A percentile compares a stretch with the other conserved stretches of the same genome.
phyloP scores from a whole-genome alignment of 768 basidiomycete genomes.

The Lactarius pseudohatsudake region DNA sequence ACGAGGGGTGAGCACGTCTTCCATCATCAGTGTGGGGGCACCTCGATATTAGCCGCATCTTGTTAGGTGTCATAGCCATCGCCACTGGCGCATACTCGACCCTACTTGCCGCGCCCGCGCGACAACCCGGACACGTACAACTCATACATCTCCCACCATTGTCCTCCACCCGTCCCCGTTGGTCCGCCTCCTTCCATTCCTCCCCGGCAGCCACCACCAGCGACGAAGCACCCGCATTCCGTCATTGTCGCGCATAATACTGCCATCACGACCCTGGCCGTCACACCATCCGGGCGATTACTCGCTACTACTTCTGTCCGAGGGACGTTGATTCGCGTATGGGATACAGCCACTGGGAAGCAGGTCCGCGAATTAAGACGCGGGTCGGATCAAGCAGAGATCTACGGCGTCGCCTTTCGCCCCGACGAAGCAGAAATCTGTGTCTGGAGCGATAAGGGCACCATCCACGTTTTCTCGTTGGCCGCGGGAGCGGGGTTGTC shows the following conservation, averaged over 20 bases:
- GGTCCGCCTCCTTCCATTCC: conserved; percentile 56
- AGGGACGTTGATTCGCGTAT: conserved; percentile 85
- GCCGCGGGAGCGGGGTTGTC: conserved; percentile 56
- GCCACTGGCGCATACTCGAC: conserved; percentile 78
- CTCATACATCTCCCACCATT: conserved; percentile 84
- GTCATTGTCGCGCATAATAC: conserved; percentile 85
- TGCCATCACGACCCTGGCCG: conserved; percentile 73
- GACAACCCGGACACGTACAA: conserved; percentile 86
- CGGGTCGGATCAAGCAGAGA: conserved; percentile 87
- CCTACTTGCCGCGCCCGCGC: conserved; percentile 80
- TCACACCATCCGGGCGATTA: conserved; percentile 73
- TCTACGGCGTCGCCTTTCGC: conserved; percentile 87
- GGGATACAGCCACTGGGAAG: conserved; percentile 74
- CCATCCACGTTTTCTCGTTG: conserved; percentile 85
- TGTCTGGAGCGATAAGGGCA: conserved; percentile 95
- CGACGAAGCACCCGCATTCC: conserved; percentile 64
- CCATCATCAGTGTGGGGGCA: conserved; percentile 5
- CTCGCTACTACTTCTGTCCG: conserved; percentile 81
- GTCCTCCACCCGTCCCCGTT: conserved; percentile 55
- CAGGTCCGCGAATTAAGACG: conserved; percentile 78
- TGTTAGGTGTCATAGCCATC: conserved; percentile 72
- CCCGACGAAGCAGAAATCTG: conserved; percentile 84
- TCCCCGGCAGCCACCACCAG: conserved; percentile 53
- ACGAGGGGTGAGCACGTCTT: conserved; percentile 58
- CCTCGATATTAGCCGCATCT: not conserved